A percentile compares a stretch with the other conserved stretches of the same genome.
phyloP scores from a whole-genome alignment of 2,329 filamentous ascomycete genomes.

The Aspergillus fumigatiaffinis region DNA sequence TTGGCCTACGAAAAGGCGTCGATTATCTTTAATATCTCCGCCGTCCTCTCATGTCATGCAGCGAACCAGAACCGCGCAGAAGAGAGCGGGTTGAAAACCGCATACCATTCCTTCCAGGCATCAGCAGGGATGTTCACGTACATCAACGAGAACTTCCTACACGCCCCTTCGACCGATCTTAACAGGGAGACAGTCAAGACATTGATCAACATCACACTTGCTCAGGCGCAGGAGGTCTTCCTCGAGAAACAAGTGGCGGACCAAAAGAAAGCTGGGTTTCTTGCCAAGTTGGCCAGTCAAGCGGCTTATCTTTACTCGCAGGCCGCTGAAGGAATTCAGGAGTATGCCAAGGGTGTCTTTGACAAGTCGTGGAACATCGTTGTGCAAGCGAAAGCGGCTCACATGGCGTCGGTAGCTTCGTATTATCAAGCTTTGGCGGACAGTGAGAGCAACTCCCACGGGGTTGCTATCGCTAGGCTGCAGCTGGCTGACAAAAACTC shows the following conservation, averaged over 20 bases:
- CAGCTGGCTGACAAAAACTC: conserved; percentile 74
- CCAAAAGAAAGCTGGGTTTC: conserved; percentile 82
- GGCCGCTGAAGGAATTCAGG: conserved; percentile 83
- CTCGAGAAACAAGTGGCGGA: conserved; percentile 93
- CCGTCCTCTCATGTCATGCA: conserved; percentile 92
- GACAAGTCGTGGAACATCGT: conserved; percentile 90
- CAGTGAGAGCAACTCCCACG: conserved; percentile 82
- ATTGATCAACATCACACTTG: conserved; percentile 86
- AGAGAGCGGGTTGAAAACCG: conserved; percentile 88
- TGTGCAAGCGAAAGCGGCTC: conserved; percentile 66
- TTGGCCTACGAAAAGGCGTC: conserved; percentile 97
- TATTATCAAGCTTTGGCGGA: conserved; percentile 93
- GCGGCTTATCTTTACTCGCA: conserved; percentile 84
- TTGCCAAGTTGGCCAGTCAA: conserved; percentile 91
- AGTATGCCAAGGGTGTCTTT: conserved; percentile 87
- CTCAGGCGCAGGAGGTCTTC: conserved; percentile 95
- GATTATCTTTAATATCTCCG: conserved; percentile 99
- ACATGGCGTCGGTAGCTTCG: conserved; percentile 81
- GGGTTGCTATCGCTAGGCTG: conserved; percentile 76
- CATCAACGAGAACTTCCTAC: conserved; percentile 98
- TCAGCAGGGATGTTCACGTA: conserved; percentile 99
- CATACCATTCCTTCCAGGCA: conserved; percentile 97
- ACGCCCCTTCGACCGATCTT: conserved; percentile 92
- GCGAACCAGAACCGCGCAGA: conserved; percentile 88
- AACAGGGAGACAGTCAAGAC: conserved; percentile 95